These are phyloP conservation scores for Conoideocrella luteorostrata DNA, from an alignment of 2,329 filamentous ascomycete species.

Conservation along the genomic window DNA sequence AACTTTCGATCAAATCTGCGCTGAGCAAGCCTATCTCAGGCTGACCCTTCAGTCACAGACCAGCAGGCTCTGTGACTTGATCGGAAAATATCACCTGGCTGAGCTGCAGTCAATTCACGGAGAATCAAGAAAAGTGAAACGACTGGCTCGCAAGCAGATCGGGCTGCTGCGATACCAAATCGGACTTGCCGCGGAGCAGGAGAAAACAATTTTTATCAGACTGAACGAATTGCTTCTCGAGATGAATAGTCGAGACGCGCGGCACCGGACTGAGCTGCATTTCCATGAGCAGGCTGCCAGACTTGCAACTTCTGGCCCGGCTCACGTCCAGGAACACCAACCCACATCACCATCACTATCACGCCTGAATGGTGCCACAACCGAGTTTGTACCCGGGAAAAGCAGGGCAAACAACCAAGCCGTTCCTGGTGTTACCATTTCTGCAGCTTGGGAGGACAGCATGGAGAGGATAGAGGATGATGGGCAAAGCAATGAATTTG, in stretches of 20 bases:
- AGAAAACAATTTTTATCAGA: slow-evolving; percentile 36
- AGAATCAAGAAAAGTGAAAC: slow-evolving; percentile 18
- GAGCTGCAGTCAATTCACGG: slow-evolving; percentile 26
- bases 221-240: slow-evolving; percentile 46
- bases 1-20: slow-evolving; percentile 34
- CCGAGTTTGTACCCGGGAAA: slow-evolving; percentile 25
- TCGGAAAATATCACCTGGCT: slow-evolving; percentile 29
- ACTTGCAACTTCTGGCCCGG: background rate
- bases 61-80: slow-evolving; percentile 28
- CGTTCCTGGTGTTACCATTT: background rate
- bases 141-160: slow-evolving; percentile 34
- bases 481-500: background rate
- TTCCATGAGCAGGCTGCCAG: background rate
- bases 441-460: background rate
- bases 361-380: slow-evolving; percentile 20
- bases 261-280: slow-evolving; percentile 26
- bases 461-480: background rate
- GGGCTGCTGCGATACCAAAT: slow-evolving; percentile 36
- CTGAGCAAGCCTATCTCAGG: slow-evolving; percentile 41
- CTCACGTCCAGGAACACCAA: background rate
- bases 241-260: slow-evolving; percentile 37
- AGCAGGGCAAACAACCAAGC: background rate
- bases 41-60: slow-evolving; percentile 35
- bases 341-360: slow-evolving; percentile 6
- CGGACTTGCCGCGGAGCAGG: slow-evolving; percentile 37